Percentiles rank a stretch among this genome's conserved stretches.
These are phyloP conservation scores for Aspergillus conjunctus DNA, from an alignment of 495 filamentous ascomycete species.

Conservation along the genomic window DNA sequence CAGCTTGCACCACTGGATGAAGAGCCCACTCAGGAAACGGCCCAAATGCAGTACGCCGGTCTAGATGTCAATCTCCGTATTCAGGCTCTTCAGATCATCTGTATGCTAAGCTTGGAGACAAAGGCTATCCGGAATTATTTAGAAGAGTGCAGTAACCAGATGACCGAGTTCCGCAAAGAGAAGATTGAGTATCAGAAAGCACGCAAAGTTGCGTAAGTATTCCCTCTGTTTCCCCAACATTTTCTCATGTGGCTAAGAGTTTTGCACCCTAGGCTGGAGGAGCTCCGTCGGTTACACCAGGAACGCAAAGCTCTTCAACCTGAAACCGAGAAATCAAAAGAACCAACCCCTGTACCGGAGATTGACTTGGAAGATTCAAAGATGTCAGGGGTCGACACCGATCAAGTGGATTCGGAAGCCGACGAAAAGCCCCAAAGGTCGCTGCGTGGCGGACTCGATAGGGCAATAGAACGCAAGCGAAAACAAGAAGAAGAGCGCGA, in stretches of 20 bases:
- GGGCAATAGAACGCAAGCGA: conserved; percentile 75
- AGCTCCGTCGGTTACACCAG: conserved; percentile 79
- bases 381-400: conserved; percentile 63
- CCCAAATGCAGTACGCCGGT: conserved; percentile 65
- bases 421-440: conserved; percentile 63
- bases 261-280: conserved; percentile 63
- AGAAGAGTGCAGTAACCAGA: conserved; percentile 84
- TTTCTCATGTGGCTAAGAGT: not conserved
- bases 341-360: conserved; percentile 62
- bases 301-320: conserved; percentile 85
- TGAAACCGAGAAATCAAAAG: conserved; percentile 26
- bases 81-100: conserved; percentile 80
- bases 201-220: conserved; percentile 78
- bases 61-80: conserved; percentile 84
- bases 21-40: conserved; percentile 73
- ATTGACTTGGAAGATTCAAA: conserved; percentile 62
- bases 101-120: conserved; percentile 83
- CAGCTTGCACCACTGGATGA: conserved; percentile 75
- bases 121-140: conserved; percentile 83
- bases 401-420: conserved; percentile 60
- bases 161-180: conserved; percentile 91
- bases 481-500: conserved; percentile 84
- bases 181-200: conserved; percentile 90
- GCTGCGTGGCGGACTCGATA: conserved; percentile 74
- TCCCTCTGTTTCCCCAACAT: not conserved